phyloP scores from a whole-genome alignment of 495 filamentous ascomycete genomes.

The Corynascus novoguineensis region DNA sequence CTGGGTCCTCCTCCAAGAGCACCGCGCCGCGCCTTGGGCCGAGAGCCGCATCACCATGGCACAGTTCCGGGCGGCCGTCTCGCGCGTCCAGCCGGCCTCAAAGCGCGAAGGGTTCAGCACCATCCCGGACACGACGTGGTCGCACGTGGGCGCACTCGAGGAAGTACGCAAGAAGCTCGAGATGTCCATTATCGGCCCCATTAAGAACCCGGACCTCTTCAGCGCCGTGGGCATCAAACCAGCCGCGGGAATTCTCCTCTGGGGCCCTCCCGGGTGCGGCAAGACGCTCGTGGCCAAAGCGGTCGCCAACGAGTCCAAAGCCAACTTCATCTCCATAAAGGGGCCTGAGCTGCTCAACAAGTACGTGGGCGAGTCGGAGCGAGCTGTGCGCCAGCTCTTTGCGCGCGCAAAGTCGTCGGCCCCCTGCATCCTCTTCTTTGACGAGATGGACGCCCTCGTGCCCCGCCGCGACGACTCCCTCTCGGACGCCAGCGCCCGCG shows the following conservation, averaged over 20 bases:
- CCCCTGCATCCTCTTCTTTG: conserved; percentile 96
- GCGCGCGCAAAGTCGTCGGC: conserved; percentile 77
- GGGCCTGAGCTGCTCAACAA: conserved; percentile 92
- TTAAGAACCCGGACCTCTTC: conserved; percentile 77
- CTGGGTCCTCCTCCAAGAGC: conserved; percentile 34
- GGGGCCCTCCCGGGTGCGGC: conserved; percentile 95
- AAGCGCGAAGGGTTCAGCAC: conserved; percentile 96
- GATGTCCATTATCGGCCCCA: conserved; percentile 88
- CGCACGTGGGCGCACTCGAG: conserved; percentile 80
- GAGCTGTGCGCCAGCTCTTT: conserved; percentile 89
- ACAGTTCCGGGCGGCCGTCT: conserved; percentile 73
- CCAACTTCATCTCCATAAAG: conserved; percentile 98
- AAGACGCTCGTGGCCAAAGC: conserved; percentile 96
- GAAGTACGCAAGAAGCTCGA: conserved; percentile 75
- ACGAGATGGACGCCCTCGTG: conserved; percentile 90
- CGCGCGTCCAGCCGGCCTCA: conserved; percentile 83
- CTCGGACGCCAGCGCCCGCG: conserved; percentile 76
- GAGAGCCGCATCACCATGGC: conserved; percentile 33
- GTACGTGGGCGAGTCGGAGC: conserved; percentile 92
- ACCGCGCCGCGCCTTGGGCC: conserved; percentile 24
- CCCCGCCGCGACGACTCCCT: conserved; percentile 76
- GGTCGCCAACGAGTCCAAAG: conserved; percentile 88
- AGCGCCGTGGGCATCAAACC: conserved; percentile 76
- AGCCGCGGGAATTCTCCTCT: conserved; percentile 86
- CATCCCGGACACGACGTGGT: conserved; percentile 95